Base-by-base conservation (phyloP, 805 yeast genomes). In the Yamadazyma tumulicola region DNA sequence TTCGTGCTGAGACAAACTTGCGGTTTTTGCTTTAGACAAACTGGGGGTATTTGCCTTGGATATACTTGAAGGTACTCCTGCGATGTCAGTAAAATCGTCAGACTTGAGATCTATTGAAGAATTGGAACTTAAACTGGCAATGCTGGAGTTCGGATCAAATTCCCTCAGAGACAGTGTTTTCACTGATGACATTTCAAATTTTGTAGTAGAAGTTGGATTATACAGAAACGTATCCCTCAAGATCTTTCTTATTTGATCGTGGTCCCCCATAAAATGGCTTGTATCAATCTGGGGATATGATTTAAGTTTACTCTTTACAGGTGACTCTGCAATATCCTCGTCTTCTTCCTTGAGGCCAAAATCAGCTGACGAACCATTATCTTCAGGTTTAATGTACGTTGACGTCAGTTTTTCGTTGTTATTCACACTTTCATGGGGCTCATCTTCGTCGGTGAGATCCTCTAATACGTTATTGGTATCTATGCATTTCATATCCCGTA, bases 241-340 rank as follows among this genome's bases (percentile, higher is more conserved):
- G 2, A 46, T 31, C 28, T 41, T 29, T 9, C 36, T 23, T 14
- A 29, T 27, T 17, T 35, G 26, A 13, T 16, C 21, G 20, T 29
- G 34, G 26, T 37, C 34, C 13, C 18, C 15, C 10, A 32, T 12
- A 12, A 28, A 34, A 10, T 28, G 18, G 12, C 29, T 13, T 4
- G 17, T 23, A 5, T 16, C 15, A 11, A 34, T 18, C 6, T 26
- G 5, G 8, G 25, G 17, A 14, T 21, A 25, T 5, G 19, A 14
- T n/a, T n/a, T n/a, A n/a, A n/a, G n/a, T 11, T 29, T 34, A 4
- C 8, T 18, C 31, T 64, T 65, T 6, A 58, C 48, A 4, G 72
- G 71, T 3, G 72, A 64, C 39, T 65, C 71, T 34, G 65, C 72
- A 7, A 65, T 51, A 19, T 61, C 67, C 27, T 63, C 61, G 24